Base-by-base conservation (phyloP, 2,329 filamentous ascomycete species). In the Seiridium unicorne region DNA sequence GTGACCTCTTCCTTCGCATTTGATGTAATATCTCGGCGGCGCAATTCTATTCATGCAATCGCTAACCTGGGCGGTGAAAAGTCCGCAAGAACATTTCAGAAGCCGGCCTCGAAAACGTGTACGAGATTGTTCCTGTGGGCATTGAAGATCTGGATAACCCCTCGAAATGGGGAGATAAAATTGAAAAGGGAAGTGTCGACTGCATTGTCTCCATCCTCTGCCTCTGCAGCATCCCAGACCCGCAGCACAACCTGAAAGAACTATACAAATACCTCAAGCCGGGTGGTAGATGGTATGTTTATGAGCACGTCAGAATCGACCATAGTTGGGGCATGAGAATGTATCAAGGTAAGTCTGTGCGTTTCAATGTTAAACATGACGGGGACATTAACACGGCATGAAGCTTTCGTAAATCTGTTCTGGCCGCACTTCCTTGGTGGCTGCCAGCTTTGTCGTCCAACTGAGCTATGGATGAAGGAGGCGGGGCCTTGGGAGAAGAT, bases 211-310 rank as follows among this genome's bases (percentile, higher is more conserved):
- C 84, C 2, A 73, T 89, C 34, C 75, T 88, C 58, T 87, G 85
- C 58, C 76, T 89, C 38, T 89, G 86, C 76, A 84, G 83, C 65
- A 87, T 89, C 55, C 87, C 87, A 0, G 80, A 85, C 3, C 85
- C 84, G 3, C 74, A 83, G 66, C 73, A 75, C 64, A 84, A 87
- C 61, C 79, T 86, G 61, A 72, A 72, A 60, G 79, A 81, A 63
- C 70, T 89, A 36, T 88, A 87, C 69, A 72, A 76, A 38, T 80
- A 82, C 57, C 75, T 89, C 61, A 87, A 85, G 72, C 81, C 83
- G 4, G 86, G 86, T 4, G 86, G 86, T 0, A 74, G 81, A 44
- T 88, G 85, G 85, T 85, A 87, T 62, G 79, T 85, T 1, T 88
- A 81, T 64, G 86, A 89, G 74, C 86, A 89, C 66, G 83, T 89